These are phyloP conservation scores for Inga leiocalycina DNA, from an alignment of 306 rosid species.

Conservation along the genomic window DNA sequence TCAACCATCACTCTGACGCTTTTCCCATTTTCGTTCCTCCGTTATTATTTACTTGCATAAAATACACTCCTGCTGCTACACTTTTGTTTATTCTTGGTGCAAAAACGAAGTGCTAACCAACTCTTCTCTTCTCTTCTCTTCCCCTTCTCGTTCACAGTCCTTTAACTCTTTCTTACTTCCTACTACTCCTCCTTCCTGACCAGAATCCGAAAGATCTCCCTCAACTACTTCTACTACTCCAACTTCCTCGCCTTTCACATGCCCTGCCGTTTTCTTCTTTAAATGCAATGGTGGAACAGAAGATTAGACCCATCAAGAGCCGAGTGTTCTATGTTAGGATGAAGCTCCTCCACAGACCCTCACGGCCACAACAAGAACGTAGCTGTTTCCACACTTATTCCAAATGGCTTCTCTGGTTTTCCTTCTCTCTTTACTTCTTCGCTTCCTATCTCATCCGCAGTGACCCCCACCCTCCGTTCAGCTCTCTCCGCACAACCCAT, in stretches of 20 bases:
- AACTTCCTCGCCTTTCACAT: neutral
- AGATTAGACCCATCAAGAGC: constrained; percentile 39
- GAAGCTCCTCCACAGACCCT: constrained; percentile 74
- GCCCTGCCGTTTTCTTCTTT: constrained; percentile 10
- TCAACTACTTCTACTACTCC: constrained; percentile 44
- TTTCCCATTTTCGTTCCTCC: neutral
- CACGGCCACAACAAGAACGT: constrained; percentile 59
- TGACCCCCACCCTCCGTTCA: constrained; percentile 14
- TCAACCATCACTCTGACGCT: neutral
- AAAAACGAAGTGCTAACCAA: constrained; percentile 64
- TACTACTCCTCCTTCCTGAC: constrained; percentile 57
- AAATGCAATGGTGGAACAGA: constrained; percentile 63
- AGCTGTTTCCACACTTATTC: constrained; percentile 54
- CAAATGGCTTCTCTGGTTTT: constrained; percentile 88
- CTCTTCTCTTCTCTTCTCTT: neutral
- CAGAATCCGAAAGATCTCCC: constrained; percentile 63
- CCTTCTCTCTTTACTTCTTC: constrained; percentile 76
- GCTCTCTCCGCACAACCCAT: constrained; percentile 39
- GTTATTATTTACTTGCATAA: neutral
- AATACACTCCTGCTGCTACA: neutral
- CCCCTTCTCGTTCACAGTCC: constrained; percentile 11
- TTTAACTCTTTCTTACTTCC: constrained; percentile 60
- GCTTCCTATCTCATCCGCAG: constrained; percentile 67
- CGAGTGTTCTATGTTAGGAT: constrained; percentile 77
- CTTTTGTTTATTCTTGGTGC: constrained; percentile 2